Evolutionary conservation across 208 protist genomes (phyloP).

Genomic region (Crithidia mellificae): DNA sequence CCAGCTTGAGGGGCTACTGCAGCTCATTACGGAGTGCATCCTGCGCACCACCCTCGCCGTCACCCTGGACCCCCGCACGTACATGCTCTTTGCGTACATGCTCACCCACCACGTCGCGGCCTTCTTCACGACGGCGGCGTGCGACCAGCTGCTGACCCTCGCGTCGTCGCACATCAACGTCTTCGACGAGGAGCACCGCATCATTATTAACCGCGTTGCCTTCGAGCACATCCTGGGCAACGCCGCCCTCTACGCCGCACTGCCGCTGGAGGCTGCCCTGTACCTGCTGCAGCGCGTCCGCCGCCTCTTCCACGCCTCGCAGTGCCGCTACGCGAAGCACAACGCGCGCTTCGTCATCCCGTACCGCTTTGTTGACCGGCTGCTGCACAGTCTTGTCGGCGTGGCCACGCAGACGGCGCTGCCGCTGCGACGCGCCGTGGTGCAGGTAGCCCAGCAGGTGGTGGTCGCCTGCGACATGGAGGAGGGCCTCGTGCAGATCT

Average conservation of each 20-base stretch:
- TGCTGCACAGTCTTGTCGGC: conserved; percentile 67
- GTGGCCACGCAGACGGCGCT: conserved; percentile 38
- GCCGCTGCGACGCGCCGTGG: conserved; percentile 39
- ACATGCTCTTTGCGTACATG: conserved; percentile 65
- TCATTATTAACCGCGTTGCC: conserved; percentile 80
- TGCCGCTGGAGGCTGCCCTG: conserved; percentile 46
- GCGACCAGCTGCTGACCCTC: conserved; percentile 59
- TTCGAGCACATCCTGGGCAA: conserved; percentile 76
- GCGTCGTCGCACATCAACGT: conserved; percentile 47
- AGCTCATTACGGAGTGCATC: conserved; percentile 50
- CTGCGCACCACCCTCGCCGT: conserved; percentile 41
- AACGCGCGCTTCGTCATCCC: conserved; percentile 67
- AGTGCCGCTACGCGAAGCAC: conserved; percentile 64
- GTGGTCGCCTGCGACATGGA: conserved; percentile 76
- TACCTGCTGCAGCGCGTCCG: conserved; percentile 57
- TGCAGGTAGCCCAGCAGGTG: conserved; percentile 69
- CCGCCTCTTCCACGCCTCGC: conserved; percentile 51
- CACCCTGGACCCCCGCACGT: conserved; percentile 62
- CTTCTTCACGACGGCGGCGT: conserved; percentile 55
- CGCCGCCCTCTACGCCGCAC: conserved; percentile 47
- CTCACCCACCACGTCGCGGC: conserved; percentile 49
- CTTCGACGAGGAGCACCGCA: conserved; percentile 58
- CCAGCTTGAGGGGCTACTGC: conserved; percentile 53
- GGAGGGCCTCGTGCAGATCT: conserved; percentile 50
- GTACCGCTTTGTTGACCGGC: conserved; percentile 66